Evolutionary conservation across 257 asterid species (phyloP).

Genomic region (Euphrasia confusa): DNA sequence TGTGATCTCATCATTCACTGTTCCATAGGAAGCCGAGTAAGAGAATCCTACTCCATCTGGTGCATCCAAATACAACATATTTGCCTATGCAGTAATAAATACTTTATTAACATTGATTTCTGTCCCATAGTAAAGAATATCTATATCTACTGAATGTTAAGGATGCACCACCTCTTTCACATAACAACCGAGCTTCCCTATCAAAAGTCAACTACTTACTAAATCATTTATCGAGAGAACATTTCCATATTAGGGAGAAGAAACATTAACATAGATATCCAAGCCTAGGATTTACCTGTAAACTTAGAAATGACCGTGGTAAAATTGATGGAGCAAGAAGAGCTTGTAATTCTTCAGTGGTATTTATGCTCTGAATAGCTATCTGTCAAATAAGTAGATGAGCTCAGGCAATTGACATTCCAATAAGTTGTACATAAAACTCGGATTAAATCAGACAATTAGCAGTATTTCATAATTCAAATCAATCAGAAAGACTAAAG

Average conservation of each 20-base stretch:
- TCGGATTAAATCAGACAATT: too few relatives aligned
- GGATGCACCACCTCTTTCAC: too few relatives aligned
- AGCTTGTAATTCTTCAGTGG: conserved; percentile 75
- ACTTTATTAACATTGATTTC: too few relatives aligned
- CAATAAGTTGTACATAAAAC: too few relatives aligned
- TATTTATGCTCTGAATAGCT: conserved; percentile 56
- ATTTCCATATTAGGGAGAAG: neutral
- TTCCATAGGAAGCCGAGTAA: conserved; percentile 41
- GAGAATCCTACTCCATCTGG: conserved; percentile 79
- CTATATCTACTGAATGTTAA: too few relatives aligned
- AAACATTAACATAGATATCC: conserved; percentile 6
- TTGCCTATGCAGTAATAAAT: too few relatives aligned
- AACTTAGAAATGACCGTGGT: conserved; percentile 69
- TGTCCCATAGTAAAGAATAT: too few relatives aligned
- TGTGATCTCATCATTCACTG: conserved; percentile 54
- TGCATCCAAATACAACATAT: conserved; percentile 40
- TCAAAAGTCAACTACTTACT: neutral
- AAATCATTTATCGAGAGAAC: neutral
- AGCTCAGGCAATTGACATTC: too few relatives aligned
- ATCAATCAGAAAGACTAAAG: too few relatives aligned
- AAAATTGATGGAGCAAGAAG: conserved; percentile 78
- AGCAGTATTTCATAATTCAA: too few relatives aligned
- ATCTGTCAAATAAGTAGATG: conserved; percentile 41
- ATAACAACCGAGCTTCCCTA: neutral
- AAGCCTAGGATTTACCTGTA: conserved; percentile 48